phyloP scores from a whole-genome alignment of 2,329 filamentous ascomycete genomes.

The Ampelomyces quisqualis region DNA sequence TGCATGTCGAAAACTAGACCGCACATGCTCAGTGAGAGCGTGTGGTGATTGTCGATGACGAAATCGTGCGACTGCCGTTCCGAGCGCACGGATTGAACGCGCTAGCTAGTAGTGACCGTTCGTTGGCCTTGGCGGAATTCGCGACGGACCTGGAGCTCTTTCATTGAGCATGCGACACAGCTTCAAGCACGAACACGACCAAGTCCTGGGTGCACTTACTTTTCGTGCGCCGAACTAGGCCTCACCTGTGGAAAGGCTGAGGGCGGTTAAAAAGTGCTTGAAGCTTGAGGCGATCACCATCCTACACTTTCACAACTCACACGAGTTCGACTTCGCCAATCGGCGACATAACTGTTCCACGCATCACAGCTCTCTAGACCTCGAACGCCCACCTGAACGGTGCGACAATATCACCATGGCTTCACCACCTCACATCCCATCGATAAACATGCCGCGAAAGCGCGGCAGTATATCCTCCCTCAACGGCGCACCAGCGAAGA shows the following conservation, averaged over 20 bases:
- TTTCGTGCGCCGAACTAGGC: no score
- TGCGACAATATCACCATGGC: conserved; percentile 53
- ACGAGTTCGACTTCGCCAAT: background rate
- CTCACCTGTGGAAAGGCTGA: no score
- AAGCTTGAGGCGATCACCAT: no score
- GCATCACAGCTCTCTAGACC: background rate
- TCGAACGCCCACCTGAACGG: no score
- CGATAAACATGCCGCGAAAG: conserved; percentile 61
- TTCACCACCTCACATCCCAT: conserved; percentile 57
- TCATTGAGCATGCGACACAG: background rate
- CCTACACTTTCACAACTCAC: no score
- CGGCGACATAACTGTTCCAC: background rate
- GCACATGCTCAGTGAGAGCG: background rate
- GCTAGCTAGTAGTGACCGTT: no score
- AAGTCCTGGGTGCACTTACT: no score
- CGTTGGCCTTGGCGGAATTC: background rate
- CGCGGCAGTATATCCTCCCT: conserved; percentile 59
- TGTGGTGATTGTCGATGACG: background rate
- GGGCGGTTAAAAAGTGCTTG: no score
- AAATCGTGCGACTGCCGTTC: no score
- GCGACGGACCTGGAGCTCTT: no score
- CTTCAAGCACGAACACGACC: background rate
- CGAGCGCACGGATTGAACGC: background rate
- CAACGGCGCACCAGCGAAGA: conserved; percentile 53
- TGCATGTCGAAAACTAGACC: no score